These are phyloP conservation scores for Sergeia podlipaevii DNA, from an alignment of 208 protist genomes.

Conservation along the genomic window DNA sequence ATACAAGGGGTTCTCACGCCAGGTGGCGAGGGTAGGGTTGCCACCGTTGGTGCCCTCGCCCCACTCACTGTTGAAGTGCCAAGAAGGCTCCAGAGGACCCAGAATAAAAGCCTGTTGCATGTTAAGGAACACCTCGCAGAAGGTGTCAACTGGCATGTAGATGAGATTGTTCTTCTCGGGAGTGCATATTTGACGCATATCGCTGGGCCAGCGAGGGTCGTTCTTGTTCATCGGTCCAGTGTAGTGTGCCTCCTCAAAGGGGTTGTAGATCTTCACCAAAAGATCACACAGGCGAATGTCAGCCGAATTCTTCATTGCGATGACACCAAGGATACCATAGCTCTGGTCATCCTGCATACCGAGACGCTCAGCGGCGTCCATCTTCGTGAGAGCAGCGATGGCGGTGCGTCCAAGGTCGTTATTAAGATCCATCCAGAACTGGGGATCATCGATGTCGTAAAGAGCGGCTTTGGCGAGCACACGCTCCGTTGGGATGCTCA, in stretches of 20 bases:
- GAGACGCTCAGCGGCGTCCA: conserved; percentile 28
- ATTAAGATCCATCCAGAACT: conserved; percentile 59
- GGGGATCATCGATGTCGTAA: conserved; percentile 50
- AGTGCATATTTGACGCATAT: conserved; percentile 36
- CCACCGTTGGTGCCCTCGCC: conserved; percentile 44
- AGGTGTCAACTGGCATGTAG: conserved; percentile 59
- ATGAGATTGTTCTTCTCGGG: conserved; percentile 38
- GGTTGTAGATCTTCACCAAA: conserved; percentile 71
- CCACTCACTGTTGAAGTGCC: conserved; percentile 56
- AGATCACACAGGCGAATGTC: conserved; percentile 47
- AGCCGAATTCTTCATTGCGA: conserved; percentile 28
- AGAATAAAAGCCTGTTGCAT: conserved; percentile 40
- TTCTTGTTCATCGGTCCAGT: conserved; percentile 56
- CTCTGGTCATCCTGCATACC: conserved; percentile 50
- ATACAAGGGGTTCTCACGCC: conserved; percentile 60
- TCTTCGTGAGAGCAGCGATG: conserved; percentile 38
- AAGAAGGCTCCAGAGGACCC: conserved; percentile 18
- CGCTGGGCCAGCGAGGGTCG: conserved; percentile 43
- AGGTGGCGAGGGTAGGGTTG: conserved; percentile 44
- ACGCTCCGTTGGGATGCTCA: conserved; percentile 38
- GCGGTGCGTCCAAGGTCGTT: conserved; percentile 29
- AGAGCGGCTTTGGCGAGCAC: conserved; percentile 26
- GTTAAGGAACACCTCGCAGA: conserved; percentile 44
- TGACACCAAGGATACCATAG: conserved; percentile 60
- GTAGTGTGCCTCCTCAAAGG: conserved; percentile 55